These are phyloP conservation scores for Phaseolus coccineus DNA, from an alignment of 331 rosid species.

Conservation along the genomic window DNA sequence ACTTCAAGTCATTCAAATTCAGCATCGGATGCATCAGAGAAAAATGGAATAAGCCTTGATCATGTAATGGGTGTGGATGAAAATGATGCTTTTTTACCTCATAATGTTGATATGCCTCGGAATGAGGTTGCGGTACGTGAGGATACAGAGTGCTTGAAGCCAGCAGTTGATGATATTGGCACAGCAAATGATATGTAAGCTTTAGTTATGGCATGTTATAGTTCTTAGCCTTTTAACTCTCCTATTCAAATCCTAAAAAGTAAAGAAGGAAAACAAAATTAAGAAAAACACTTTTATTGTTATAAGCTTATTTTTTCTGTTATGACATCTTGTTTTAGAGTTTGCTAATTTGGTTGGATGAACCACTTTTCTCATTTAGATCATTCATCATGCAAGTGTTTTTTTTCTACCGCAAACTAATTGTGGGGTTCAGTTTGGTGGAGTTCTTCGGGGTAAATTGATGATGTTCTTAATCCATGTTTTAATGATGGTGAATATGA, in stretches of 20 bases:
- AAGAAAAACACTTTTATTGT: neutral
- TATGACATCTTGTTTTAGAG: slow-evolving; percentile 21
- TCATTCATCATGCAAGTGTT: slow-evolving; percentile 9
- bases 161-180: slow-evolving; percentile 49
- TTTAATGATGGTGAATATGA: slow-evolving; percentile 9
- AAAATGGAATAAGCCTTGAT: slow-evolving; percentile 41
- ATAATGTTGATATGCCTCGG: slow-evolving; percentile 41
- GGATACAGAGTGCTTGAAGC: slow-evolving; percentile 50
- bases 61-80: slow-evolving; percentile 39
- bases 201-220: slow-evolving; percentile 8
- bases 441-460: slow-evolving; percentile 11
- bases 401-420: slow-evolving; percentile 24
- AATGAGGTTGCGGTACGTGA: slow-evolving; percentile 47
- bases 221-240: slow-evolving; percentile 12
- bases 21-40: slow-evolving; percentile 50
- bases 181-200: slow-evolving; percentile 70
- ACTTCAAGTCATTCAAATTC: slow-evolving; percentile 45
- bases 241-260: slow-evolving; percentile 1
- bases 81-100: slow-evolving; percentile 44
- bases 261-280: neutral
- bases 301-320: slow-evolving; percentile 4
- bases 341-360: neutral
- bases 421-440: slow-evolving; percentile 7
- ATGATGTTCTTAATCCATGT: slow-evolving; percentile 1
- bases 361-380: slow-evolving; percentile 35